phyloP scores from a whole-genome alignment of 2,329 filamentous ascomycete species.

The Lecanicillium sp. region DNA sequence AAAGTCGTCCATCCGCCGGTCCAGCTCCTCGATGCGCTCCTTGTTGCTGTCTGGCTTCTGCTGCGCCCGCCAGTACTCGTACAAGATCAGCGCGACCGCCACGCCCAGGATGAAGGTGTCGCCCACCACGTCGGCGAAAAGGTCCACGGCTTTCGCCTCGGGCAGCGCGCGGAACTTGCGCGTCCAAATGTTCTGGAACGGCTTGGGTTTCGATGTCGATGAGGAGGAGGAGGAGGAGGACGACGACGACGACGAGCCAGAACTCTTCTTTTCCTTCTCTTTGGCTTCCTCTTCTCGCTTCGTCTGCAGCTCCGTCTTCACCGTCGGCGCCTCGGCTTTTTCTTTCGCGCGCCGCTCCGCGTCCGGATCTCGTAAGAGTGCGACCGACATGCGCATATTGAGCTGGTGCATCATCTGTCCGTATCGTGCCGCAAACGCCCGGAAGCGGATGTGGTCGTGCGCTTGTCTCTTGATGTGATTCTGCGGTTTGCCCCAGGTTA shows the following conservation, averaged over 20 bases:
- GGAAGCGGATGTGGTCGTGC: conserved; percentile 58
- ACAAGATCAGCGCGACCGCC: conserved; percentile 51
- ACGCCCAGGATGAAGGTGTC: conserved; percentile 58
- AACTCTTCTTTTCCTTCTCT: conserved; percentile 27
- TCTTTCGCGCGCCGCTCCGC: conserved; percentile 55
- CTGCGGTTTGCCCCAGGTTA: conserved; percentile 28
- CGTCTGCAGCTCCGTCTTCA: conserved; percentile 57
- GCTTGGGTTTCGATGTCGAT: conserved; percentile 19
- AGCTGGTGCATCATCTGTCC: conserved; percentile 60
- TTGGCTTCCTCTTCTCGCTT: conserved; percentile 46
- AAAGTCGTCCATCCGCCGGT: conserved; percentile 42
- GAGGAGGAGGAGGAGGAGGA: no score
- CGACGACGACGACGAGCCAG: no score
- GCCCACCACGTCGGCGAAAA: conserved; percentile 61
- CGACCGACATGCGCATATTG: conserved; percentile 59
- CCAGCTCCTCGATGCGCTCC: conserved; percentile 47
- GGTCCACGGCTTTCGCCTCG: conserved; percentile 58
- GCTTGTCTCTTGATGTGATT: conserved; percentile 62
- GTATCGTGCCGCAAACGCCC: conserved; percentile 53
- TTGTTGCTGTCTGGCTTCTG: conserved; percentile 54
- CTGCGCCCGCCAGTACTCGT: conserved; percentile 55
- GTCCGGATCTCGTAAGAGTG: conserved; percentile 50
- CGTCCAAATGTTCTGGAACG: conserved; percentile 51
- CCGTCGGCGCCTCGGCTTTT: conserved; percentile 56
- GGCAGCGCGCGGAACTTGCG: conserved; percentile 58